Evolutionary conservation across 441 rosid genomes (phyloP), one percentile per base, ranked within the genome.

Genomic region (Pelargonium australe): DNA sequence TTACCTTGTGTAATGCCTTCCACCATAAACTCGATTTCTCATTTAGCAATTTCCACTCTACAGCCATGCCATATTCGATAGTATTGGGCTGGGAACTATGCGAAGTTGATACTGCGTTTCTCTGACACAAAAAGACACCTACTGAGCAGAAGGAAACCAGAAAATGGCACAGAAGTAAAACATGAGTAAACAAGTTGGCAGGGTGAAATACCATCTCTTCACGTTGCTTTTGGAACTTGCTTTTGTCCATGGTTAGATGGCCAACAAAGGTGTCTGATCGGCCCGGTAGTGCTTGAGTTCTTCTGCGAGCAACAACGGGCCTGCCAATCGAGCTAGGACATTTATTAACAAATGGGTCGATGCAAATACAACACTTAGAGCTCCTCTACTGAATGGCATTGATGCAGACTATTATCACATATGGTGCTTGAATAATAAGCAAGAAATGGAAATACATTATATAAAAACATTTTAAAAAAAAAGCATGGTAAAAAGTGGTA

Each of bases 101-200:
- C 10, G 87, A 75, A 68, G 87, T 82, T 61, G 87, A 80, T 37
- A 75, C 85, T 34, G 79, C 82, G 31, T 75, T 78, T 75, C 65
- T 78, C 87, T 80, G 72, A 5, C 7, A 41, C 63, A 5, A 6
- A 17, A 13, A 55, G 61, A 20, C 5, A 5, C 12, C 9, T 58
- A 28, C 17, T 58, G 25, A 17, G 23, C 34, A 20, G n/a, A 58
- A 58, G 63, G 28, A 47, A 47, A 11, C 13, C 55, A 47, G 55
- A 58, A 12, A 11, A 10, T 10, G 63, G 25, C 41, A 8, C 23
- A 58, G 23, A 25, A 58, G 63, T 19, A 58, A 58, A 20, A 19
- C 31, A 57, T 17, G 63, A 19, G 20, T 7, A 17, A 0, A 28
- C 20, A 45, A 45, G 53, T 20, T 8, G 12, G 62, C 25, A 31